These are phyloP conservation scores for Colletotrichum lini DNA, from an alignment of 2,329 filamentous ascomycete genomes.

Conservation along the genomic window DNA sequence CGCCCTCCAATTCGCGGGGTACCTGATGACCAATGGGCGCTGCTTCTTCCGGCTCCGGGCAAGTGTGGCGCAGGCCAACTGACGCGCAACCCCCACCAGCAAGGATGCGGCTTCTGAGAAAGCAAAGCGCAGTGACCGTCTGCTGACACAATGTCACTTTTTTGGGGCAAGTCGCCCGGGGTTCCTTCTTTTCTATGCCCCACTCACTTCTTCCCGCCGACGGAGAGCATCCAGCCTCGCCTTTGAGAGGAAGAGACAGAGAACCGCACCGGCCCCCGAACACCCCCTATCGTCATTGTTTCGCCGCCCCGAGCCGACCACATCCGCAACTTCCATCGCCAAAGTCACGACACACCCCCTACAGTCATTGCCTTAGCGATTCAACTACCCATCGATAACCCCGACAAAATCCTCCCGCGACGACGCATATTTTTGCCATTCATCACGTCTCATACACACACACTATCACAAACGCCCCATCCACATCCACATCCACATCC, in stretches of 20 bases:
- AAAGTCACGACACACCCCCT: conserved; percentile 3
- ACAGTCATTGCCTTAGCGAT: not conserved
- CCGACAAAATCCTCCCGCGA: not conserved
- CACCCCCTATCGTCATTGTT: conserved; percentile 39
- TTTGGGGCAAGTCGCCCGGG: not conserved
- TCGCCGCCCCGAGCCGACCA: conserved; percentile 26
- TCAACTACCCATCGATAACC: not conserved
- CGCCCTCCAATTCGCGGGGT: conserved; percentile 16
- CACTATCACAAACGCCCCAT: not conserved
- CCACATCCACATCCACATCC: not conserved
- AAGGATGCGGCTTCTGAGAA: conserved; percentile 26
- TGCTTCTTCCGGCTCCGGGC: conserved; percentile 15
- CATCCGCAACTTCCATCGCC: not conserved
- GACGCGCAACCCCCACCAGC: conserved; percentile 34
- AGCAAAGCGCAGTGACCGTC: conserved; percentile 20
- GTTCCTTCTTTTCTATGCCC: not conserved
- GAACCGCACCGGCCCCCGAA: conserved; percentile 9
- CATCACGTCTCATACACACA: too few species aligned
- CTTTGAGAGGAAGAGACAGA: conserved; percentile 11
- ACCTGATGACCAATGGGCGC: conserved; percentile 3
- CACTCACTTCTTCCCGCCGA: not conserved
- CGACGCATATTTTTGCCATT: not conserved
- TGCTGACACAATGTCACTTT: conserved; percentile 19
- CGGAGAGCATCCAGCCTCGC: conserved; percentile 16
- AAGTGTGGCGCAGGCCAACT: conserved; percentile 37